A percentile compares a stretch with the other conserved stretches of the same genome.
phyloP scores from a whole-genome alignment of 129 eudicot species.

The Rutidosis leptorrhynchoides region DNA sequence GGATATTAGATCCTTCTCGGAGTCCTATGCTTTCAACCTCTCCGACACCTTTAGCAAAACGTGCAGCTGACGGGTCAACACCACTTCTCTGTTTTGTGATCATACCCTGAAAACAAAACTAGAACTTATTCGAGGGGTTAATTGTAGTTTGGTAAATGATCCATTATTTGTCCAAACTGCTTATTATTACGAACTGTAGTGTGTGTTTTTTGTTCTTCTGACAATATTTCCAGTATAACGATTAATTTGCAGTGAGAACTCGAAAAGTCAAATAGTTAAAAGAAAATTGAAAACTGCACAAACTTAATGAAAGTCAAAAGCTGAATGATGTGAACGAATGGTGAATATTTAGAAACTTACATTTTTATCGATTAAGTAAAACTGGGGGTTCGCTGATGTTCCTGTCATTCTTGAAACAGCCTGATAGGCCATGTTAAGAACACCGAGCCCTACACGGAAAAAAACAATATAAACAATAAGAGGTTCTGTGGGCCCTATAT shows the following conservation, averaged over 20 bases:
- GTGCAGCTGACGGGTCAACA: constrained; percentile 85
- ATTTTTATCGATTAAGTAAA: constrained; percentile 91
- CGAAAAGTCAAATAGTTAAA: too few relatives aligned
- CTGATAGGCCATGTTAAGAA: constrained; percentile 83
- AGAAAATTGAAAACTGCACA: too few relatives aligned
- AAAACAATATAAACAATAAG: constrained; percentile 30
- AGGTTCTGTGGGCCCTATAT: constrained; percentile 2
- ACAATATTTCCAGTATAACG: constrained; percentile 1
- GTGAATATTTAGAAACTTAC: constrained; percentile 38
- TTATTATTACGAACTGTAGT: neutral
- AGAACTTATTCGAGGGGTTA: constrained; percentile 12
- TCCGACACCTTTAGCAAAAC: constrained; percentile 59
- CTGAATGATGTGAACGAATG: neutral
- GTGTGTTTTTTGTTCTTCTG: too few relatives aligned
- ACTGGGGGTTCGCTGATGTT: constrained; percentile 72
- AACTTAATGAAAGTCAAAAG: too few relatives aligned
- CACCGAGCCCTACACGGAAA: constrained; percentile 99
- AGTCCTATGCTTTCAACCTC: constrained; percentile 73
- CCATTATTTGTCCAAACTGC: neutral
- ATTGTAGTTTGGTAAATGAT: neutral
- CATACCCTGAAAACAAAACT: constrained; percentile 67
- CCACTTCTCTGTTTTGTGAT: constrained; percentile 76
- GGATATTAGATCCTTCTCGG: constrained; percentile 73
- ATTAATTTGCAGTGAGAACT: too few relatives aligned
- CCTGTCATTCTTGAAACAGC: constrained; percentile 89